A percentile compares a stretch with the other conserved stretches of the same genome.
phyloP scores from a whole-genome alignment of 306 rosid genomes.

The Mimosa pudica region DNA sequence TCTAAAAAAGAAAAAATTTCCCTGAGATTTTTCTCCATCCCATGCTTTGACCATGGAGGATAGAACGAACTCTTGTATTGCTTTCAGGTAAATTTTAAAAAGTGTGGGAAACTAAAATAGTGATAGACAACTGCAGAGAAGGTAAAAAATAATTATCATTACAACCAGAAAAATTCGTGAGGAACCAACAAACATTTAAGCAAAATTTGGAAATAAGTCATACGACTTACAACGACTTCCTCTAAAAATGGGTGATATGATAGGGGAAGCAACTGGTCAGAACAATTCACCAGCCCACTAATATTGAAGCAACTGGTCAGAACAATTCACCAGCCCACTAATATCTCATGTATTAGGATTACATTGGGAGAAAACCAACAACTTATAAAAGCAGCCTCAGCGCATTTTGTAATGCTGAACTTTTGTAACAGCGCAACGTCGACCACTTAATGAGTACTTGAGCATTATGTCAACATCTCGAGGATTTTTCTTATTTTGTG shows the following conservation, averaged over 20 bases:
- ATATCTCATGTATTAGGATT: slow-evolving; percentile 31
- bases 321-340: slow-evolving; percentile 14
- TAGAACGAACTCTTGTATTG: neutral
- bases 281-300: slow-evolving; percentile 14
- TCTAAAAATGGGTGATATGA: neutral
- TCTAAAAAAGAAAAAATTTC: neutral
- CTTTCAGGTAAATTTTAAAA: neutral
- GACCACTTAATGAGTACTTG: slow-evolving; percentile 77
- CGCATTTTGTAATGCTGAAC: slow-evolving; percentile 89
- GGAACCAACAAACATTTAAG: slow-evolving; percentile 29
- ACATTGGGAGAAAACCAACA: slow-evolving; percentile 2
- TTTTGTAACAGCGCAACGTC: slow-evolving; percentile 61
- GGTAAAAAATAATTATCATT: slow-evolving; percentile 38
- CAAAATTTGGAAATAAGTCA: slow-evolving; percentile 29
- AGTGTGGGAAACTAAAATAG: neutral
- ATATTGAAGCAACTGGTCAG: slow-evolving; percentile 39
- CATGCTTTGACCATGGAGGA: too few species aligned
- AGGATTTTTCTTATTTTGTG: slow-evolving; percentile 83
- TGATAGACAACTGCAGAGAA: slow-evolving; percentile 24
- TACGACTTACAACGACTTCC: slow-evolving; percentile 18
- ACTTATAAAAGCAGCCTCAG: slow-evolving; percentile 31
- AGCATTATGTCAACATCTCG: slow-evolving; percentile 87
- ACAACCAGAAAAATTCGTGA: slow-evolving; percentile 35
- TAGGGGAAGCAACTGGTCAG: slow-evolving; percentile 34
- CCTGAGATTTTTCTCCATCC: neutral